Base-by-base conservation (phyloP, 352 stramenopile species). In the Globisporangium irregulare region DNA sequence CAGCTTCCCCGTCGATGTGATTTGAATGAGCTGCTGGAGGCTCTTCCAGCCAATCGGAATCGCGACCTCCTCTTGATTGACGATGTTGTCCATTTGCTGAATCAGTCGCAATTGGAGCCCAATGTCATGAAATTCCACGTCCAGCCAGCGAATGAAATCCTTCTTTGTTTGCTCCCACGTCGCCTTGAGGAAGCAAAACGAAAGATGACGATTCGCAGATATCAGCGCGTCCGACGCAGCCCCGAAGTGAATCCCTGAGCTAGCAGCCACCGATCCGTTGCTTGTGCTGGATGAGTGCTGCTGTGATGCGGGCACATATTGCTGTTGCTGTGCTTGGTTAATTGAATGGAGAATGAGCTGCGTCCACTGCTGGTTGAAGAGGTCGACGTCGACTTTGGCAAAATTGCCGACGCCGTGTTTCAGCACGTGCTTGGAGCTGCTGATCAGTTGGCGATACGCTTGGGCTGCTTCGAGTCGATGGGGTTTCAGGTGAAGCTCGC, bases 101-200 rank as follows among this genome's bases (percentile, higher is more conserved):
- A 86, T 70, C 32, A 83, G 74, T 2, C 76, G 72, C 20, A 86
- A 71, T 48, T 84, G 78, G 4, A 84, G 62, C 0, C 78, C 78
- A 18, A 86, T 63, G 29, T 83, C 78, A 56, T 82, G 70, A 41
- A 86, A 82, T 32, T 66, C 60, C 1, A 61, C 53, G 27, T 84
- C 72, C 8, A 86, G 58, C 25, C 64, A 72, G 27, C 71, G 76
- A 18, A 86, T 82, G 14, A 79, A 70, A 34, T 80, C 76, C 18
- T 73, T 71, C 62, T 82, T 86, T 15, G 74, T 82, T 43, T 79
- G 72, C 41, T 82, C 62, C 78, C 78, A 86, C 12, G 71, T 82
- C 34, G 68, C 68, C 2, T 63, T 64, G 6, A 86, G 68, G 29
- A 83, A 86, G 14, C 74, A 74, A 18, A 66, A 64, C 3, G 78